Evolutionary conservation across 768 basidiomycete genomes (phyloP).

Genomic region (Lactarius evosmus): DNA sequence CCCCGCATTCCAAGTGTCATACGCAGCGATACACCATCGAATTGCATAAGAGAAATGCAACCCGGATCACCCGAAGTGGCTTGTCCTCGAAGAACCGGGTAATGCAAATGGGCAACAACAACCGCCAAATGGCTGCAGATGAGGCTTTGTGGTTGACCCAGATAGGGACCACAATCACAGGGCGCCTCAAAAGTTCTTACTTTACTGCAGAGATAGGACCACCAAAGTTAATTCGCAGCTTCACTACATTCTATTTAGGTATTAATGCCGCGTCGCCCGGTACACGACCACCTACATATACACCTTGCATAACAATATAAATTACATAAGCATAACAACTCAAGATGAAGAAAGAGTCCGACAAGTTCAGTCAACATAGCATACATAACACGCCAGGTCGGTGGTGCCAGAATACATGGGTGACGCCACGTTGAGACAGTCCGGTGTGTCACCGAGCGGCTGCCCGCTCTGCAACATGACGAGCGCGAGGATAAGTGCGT

Average conservation of each 20-base stretch:
- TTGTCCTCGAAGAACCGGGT: too few species aligned
- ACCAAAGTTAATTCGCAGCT: background rate
- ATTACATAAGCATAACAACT: background rate
- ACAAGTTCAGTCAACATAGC: background rate
- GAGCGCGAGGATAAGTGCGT: slow-evolving; percentile 21
- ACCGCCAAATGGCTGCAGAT: background rate
- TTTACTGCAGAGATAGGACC: too few species aligned
- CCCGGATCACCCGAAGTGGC: too few species aligned
- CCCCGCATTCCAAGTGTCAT: too few species aligned
- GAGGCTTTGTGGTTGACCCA: background rate
- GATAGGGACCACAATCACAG: background rate
- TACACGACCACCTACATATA: slow-evolving; percentile 12
- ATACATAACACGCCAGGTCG: background rate
- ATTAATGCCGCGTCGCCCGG: slow-evolving; percentile 15
- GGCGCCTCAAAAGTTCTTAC: background rate
- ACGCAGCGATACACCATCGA: too few species aligned
- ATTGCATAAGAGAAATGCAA: too few species aligned
- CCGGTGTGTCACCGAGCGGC: slow-evolving; percentile 17
- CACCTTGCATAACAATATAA: background rate
- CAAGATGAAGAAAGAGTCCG: background rate
- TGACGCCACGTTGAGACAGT: slow-evolving; percentile 5
- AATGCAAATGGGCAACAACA: too few species aligned
- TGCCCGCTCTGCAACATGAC: slow-evolving; percentile 15
- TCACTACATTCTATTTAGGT: background rate
- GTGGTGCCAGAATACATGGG: slow-evolving; percentile 9